Evolutionary conservation across 495 filamentous ascomycete genomes (phyloP).

Genomic region (Xylaria grammica): DNA sequence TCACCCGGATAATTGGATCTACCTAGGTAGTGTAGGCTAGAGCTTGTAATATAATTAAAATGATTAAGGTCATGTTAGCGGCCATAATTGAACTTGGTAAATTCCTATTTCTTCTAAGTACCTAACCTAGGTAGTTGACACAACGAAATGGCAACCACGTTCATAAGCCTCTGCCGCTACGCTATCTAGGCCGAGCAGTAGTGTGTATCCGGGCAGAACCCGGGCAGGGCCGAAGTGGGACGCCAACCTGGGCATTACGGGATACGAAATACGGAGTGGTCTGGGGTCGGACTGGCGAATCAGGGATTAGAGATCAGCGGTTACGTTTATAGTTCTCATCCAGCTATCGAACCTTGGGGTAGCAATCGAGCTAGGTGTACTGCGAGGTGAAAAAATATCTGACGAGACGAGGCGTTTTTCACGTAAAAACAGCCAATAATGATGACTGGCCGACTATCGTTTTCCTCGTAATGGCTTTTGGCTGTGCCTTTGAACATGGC

Average conservation of each 20-base stretch:
- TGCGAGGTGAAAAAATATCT: not conserved
- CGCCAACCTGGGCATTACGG: not conserved
- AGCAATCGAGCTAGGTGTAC: not conserved
- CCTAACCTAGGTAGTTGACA: too few relatives aligned
- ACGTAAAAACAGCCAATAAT: not conserved
- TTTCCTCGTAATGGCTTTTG: too few relatives aligned
- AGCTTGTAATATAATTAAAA: too few relatives aligned
- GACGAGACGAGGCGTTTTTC: not conserved
- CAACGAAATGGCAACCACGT: not conserved
- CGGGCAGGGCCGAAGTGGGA: too few relatives aligned
- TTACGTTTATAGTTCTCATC: not conserved
- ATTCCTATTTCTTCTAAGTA: too few relatives aligned
- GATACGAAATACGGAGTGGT: conserved; percentile 17
- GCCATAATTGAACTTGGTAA: too few relatives aligned
- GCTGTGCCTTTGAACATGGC: not conserved
- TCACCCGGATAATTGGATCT: too few relatives aligned
- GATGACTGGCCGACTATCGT: too few relatives aligned
- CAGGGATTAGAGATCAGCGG: not conserved
- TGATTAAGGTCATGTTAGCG: too few relatives aligned
- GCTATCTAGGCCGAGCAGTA: too few relatives aligned
- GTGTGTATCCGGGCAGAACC: too few relatives aligned
- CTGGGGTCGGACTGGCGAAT: conserved; percentile 3
- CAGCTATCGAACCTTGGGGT: not conserved
- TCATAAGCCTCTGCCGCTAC: not conserved
- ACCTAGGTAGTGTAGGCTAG: too few relatives aligned